Conservation (phyloP, 1,284 basidiomycete species). For the Ceratobasidium sp. region DNA sequence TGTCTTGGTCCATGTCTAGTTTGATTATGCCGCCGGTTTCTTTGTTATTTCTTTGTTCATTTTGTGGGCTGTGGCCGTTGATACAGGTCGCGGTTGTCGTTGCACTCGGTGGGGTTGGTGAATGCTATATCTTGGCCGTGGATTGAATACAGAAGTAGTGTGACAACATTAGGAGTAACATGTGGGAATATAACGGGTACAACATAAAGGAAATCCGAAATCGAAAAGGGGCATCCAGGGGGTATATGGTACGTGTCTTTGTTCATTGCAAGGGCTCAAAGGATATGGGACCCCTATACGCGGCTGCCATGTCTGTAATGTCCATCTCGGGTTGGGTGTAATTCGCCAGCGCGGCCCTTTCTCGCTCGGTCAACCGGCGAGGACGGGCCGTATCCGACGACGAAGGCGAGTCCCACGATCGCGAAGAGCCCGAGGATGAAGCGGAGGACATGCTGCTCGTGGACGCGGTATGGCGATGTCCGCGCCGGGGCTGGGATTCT, state of each 20-base stretch:
- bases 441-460: constrained; percentile 25
- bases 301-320: constrained; percentile 27
- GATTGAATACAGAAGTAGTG: too few relatives aligned
- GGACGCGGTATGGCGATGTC: constrained; percentile 12
- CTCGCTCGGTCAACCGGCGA: constrained; percentile 19
- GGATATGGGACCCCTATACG: background rate
- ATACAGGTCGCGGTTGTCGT: constrained; percentile 21
- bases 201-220: background rate
- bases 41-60: constrained; percentile 4
- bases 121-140: background rate
- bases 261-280: constrained; percentile 29
- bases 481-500: constrained; percentile 8
- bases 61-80: constrained; percentile 16
- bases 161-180: background rate
- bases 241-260: background rate
- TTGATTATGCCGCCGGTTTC: background rate
- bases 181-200: background rate
- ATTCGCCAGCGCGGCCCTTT: constrained; percentile 29
- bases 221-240: constrained; percentile 1
- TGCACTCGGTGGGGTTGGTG: constrained; percentile 9
- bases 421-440: constrained; percentile 8
- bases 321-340: constrained; percentile 39
- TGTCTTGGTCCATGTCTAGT: background rate
- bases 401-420: background rate
- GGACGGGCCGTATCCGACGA: constrained; percentile 14